These are phyloP conservation scores for Tulasnella sp. DNA, from an alignment of 768 basidiomycete genomes.

Conservation along the genomic window DNA sequence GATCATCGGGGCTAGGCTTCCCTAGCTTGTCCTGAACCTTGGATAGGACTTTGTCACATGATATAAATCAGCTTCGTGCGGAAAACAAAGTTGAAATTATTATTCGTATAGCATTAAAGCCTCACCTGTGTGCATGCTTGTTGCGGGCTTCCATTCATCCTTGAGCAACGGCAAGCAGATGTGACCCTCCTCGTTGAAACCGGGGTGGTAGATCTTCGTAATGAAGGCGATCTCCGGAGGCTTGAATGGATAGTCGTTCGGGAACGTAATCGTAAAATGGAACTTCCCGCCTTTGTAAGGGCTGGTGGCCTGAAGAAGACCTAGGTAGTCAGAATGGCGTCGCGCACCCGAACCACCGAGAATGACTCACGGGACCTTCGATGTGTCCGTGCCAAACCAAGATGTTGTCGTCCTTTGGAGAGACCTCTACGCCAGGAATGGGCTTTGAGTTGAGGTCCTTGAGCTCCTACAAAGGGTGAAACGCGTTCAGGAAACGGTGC, in stretches of 20 bases:
- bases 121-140: constrained; percentile 62
- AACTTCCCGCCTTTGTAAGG: constrained; percentile 81
- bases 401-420: constrained; percentile 61
- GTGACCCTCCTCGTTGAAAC: constrained; percentile 79
- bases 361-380: constrained; percentile 56
- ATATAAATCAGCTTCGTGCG: neutral
- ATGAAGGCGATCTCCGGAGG: constrained; percentile 70
- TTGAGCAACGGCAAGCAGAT: constrained; percentile 79
- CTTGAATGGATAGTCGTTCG: constrained; percentile 80
- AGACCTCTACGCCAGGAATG: constrained; percentile 39
- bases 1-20: constrained; percentile 81
- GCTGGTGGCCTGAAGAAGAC: constrained; percentile 49
- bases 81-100: neutral
- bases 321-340: neutral
- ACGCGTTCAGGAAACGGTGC: constrained; percentile 38
- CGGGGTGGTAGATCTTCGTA: constrained; percentile 85
- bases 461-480: constrained; percentile 32
- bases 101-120: neutral
- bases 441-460: constrained; percentile 9
- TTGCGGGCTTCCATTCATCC: constrained; percentile 88
- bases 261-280: constrained; percentile 63
- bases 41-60: constrained; percentile 48
- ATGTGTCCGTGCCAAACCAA: constrained; percentile 71
- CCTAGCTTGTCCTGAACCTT: constrained; percentile 79
- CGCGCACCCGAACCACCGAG: constrained; percentile 4